Evolutionary conservation across 2,329 filamentous ascomycete genomes (phyloP).

Genomic region (Curvularia sp.): DNA sequence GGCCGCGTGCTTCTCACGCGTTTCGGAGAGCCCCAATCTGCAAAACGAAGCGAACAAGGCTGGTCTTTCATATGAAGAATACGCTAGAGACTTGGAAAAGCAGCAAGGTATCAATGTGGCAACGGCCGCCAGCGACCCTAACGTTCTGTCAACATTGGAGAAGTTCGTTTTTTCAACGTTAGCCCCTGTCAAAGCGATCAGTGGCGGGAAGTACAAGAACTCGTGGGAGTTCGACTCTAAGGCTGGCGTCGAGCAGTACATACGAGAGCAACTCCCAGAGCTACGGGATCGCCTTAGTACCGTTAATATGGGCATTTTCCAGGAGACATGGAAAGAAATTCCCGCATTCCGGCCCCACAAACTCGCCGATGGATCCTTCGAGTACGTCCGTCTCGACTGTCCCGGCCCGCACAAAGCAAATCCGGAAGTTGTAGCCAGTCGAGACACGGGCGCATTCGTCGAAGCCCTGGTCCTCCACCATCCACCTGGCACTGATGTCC

Average conservation of each 20-base stretch:
- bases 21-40: constrained; percentile 22
- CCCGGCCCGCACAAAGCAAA: constrained; percentile 2
- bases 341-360: constrained; percentile 13
- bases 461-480: constrained; percentile 12
- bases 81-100: constrained; percentile 40
- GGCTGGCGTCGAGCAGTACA: constrained; percentile 31
- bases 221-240: constrained; percentile 54
- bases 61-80: constrained; percentile 40
- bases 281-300: constrained; percentile 9
- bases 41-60: constrained; percentile 24
- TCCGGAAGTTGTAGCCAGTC: constrained; percentile 8
- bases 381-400: constrained; percentile 6
- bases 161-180: constrained; percentile 56
- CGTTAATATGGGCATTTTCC: constrained; percentile 13
- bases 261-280: constrained; percentile 9
- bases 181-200: constrained; percentile 40
- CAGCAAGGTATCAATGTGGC: constrained; percentile 52
- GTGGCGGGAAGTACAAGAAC: constrained; percentile 44
- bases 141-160: constrained; percentile 40
- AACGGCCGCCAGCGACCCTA: constrained; percentile 45
- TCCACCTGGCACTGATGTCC: constrained; percentile 10
- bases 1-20: constrained; percentile 42
- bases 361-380: constrained; percentile 7
- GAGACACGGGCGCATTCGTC: constrained; percentile 11
- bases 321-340: constrained; percentile 13